Percentiles rank a stretch among this genome's conserved stretches.
phyloP scores from a whole-genome alignment of 805 yeast genomes.

The Tetrapisispora namnaoensis region DNA sequence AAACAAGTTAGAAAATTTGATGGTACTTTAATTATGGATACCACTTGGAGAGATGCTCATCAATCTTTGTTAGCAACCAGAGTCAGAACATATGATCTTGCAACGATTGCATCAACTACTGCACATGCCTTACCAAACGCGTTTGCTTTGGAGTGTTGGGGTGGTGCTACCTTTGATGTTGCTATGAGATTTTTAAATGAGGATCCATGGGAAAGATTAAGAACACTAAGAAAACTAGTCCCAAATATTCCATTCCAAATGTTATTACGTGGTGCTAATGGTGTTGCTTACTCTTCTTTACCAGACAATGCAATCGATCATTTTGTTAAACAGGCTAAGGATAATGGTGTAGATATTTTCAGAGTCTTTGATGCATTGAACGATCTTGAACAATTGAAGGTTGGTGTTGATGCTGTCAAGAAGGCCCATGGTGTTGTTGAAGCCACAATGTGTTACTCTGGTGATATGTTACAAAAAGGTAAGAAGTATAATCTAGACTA shows the following conservation, averaged over 20 bases:
- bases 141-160: slow-evolving; percentile 98
- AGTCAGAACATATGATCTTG: slow-evolving; percentile 86
- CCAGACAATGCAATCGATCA: slow-evolving; percentile 99
- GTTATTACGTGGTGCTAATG: slow-evolving; percentile 98
- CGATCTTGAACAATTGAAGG: slow-evolving; percentile 92
- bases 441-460: slow-evolving; percentile 96
- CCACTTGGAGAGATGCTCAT: slow-evolving; percentile 99
- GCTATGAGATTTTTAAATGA: slow-evolving; percentile 97
- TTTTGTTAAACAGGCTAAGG: slow-evolving; percentile 89
- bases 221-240: slow-evolving; percentile 76
- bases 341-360: slow-evolving; percentile 93
- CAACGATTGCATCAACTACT: slow-evolving; percentile 88
- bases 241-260: slow-evolving; percentile 99
- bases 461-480: slow-evolving; percentile 94
- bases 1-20: slow-evolving; percentile 71
- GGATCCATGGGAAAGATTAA: slow-evolving; percentile 96
- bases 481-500: slow-evolving; percentile 93
- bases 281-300: slow-evolving; percentile 94
- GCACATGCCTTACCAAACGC: slow-evolving; percentile 84
- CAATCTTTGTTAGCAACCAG: slow-evolving; percentile 96
- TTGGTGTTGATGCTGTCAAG: slow-evolving; percentile 95
- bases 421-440: slow-evolving; percentile 99
- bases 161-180: slow-evolving; percentile 99
- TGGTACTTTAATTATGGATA: slow-evolving; percentile 92
- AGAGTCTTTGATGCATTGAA: slow-evolving; percentile 96